Base-by-base conservation (phyloP, 805 yeast species). In the Wickerhamomyces silvicola region DNA sequence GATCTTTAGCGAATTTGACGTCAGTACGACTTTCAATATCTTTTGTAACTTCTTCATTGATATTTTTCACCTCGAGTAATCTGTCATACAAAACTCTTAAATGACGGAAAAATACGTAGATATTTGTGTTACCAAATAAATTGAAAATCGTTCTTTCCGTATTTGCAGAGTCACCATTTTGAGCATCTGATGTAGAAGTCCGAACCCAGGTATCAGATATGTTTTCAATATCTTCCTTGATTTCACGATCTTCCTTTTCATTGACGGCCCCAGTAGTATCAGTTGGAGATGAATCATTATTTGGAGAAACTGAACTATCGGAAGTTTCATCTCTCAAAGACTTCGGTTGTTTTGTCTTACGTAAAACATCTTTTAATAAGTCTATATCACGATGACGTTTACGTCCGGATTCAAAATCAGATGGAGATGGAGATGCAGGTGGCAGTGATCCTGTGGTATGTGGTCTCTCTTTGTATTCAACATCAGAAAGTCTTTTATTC, bases 21-120 rank as follows among this genome's bases (percentile, higher is more conserved):
- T 64, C 65, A 28, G 69, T 72, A 37, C 88, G 66, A 16, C 72
- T 61, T 24, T 70, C 71, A 32, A 90, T 69, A 35, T 90, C 96
- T 25, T 67, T 62, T n/a, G 81, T 67, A 4, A 83, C 94, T n/a
- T 60, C 72, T 3, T 66, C 71, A 50, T 84, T 79, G 60, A 83
- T 63, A 11, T 60, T 56, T 60, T 90, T 90, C 32, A 88, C 75
- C 49, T 87, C 95, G 16, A 63, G 60, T 36, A 92, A 64, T 46
- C 99, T 74, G 48, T 76, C 82, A 54, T 85, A 90, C 15, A 92
- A 59, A 3, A 85, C 82, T 41, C 84, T 77, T 54, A 88, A 64
- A 45, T 82, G 81, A 45, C 98, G 83, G 72, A 87, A 75, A 48
- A 92, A 87, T 21, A 87, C 83, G 52, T 92, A 92, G 23, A 88